Evolutionary conservation across 345 rosid genomes (phyloP), one percentile per base, ranked within the genome.

Genomic region (Bretschneidera sinensis): DNA sequence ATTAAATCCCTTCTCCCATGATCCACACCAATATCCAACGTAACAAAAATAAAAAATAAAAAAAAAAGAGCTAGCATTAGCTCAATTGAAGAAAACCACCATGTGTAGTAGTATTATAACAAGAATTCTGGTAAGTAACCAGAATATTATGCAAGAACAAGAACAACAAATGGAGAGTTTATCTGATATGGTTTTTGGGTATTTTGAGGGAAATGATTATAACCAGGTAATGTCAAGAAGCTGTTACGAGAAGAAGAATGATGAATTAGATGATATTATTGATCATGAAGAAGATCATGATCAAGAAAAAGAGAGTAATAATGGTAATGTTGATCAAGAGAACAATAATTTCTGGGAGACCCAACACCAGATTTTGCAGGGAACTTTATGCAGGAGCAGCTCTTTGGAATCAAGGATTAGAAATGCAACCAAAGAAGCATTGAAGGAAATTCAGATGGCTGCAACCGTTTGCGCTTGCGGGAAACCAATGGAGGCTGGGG

Each of bases 401-500:
- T 75, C 87, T 19, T 57, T 83, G 28, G 94, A 86, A 64, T 60
- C 77, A 5, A 80, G 51, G 51, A 77, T 83, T 51, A 71, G 89
- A 23, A 80, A 71, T 52, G 70, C 79, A 20, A 73, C 81, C 1
- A 84, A 82, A 62, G 84, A 74, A 20, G 71, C 71, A 21, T 14
- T 84, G 52, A 75, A 50, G 61, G 84, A 76, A 9, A 58, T 71
- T 43, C 49, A 70, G 21, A 48, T 34, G 6, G 20, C 45, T 0
- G 76, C 57, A 17, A 47, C 39, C 11, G 48, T 33, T 1, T 86
- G 94, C 22, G 43, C 24, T 0, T 86, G 94, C 50, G 57, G 72
- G 43, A 75, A 64, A 15, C 55, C 55, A 18, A 54, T 14, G 23
- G 70, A 59, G 14, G 18, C 52, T 33, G 75, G n/a, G n/a, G n/a